Percentiles rank a stretch among this genome's conserved stretches.
Conservation (phyloP, 1,284 basidiomycete species). For the Xanthoconium separans region DNA sequence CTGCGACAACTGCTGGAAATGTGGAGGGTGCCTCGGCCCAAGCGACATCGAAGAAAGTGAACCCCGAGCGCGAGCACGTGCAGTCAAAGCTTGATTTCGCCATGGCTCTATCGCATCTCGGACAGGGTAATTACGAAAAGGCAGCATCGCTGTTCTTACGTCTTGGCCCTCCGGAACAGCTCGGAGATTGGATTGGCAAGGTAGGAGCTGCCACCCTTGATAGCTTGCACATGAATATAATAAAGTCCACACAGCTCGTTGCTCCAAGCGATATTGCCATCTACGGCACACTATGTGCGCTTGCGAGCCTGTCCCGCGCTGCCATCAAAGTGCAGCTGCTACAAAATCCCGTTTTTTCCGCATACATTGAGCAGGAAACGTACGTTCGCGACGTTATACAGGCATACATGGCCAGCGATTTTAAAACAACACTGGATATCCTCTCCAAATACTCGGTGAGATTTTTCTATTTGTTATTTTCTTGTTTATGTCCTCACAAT, state of each 20-base stretch:
- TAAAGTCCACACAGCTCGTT: constrained; percentile 54
- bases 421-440: constrained; percentile 75
- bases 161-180: constrained; percentile 58
- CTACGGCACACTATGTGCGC: constrained; percentile 77
- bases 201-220: constrained; percentile 35
- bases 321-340: constrained; percentile 69
- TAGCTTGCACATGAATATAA: background rate
- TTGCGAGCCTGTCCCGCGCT: constrained; percentile 70
- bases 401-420: constrained; percentile 79
- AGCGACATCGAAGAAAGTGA: constrained; percentile 43
- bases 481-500: background rate
- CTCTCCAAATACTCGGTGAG: constrained; percentile 72
- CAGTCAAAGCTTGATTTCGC: constrained; percentile 81
- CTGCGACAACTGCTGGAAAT: constrained; percentile 24
- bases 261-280: constrained; percentile 80
- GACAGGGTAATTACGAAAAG: constrained; percentile 70
- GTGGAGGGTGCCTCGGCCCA: constrained; percentile 25
- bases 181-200: constrained; percentile 72
- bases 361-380: constrained; percentile 83
- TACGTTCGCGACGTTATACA: constrained; percentile 82
- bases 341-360: constrained; percentile 67
- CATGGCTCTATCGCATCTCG: constrained; percentile 69
- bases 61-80: constrained; percentile 58
- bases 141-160: constrained; percentile 72
- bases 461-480: constrained; percentile 2